Conservation (phyloP, 2,329 filamentous ascomycete species). For the Neopestalotiopsis rosae region DNA sequence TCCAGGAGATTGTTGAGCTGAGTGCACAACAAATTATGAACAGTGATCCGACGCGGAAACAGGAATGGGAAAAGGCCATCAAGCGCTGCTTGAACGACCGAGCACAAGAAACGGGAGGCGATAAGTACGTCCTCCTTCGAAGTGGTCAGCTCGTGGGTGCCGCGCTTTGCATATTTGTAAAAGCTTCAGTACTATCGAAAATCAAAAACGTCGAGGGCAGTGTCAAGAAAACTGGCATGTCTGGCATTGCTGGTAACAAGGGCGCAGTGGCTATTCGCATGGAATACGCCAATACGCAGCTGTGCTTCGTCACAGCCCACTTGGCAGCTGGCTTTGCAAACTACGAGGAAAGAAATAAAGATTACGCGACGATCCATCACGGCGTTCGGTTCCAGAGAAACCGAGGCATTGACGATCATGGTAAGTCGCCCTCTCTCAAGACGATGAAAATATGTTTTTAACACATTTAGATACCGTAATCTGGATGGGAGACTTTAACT, state of each 20-base stretch:
- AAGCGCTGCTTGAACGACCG: slow-evolving; percentile 76
- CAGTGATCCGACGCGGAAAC: slow-evolving; percentile 85
- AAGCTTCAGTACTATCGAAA: slow-evolving; percentile 73
- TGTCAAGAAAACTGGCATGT: slow-evolving; percentile 93
- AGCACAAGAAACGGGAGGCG: slow-evolving; percentile 66
- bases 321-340: slow-evolving; percentile 95
- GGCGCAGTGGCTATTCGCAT: slow-evolving; percentile 95
- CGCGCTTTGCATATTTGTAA: slow-evolving; percentile 90
- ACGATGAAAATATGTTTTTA: slow-evolving; percentile 20
- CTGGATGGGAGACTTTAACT: slow-evolving; percentile 98
- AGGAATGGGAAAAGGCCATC: slow-evolving; percentile 86
- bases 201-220: slow-evolving; percentile 98
- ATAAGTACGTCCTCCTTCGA: slow-evolving; percentile 86
- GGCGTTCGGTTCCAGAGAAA: slow-evolving; percentile 92
- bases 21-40: slow-evolving; percentile 99
- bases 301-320: slow-evolving; percentile 97
- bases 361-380: slow-evolving; percentile 87
- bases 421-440: slow-evolving; percentile 41
- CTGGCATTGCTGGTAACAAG: slow-evolving; percentile 97
- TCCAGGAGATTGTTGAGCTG: slow-evolving; percentile 98
- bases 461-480: slow-evolving; percentile 69
- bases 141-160: slow-evolving; percentile 95
- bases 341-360: slow-evolving; percentile 92
- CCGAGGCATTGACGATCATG: slow-evolving; percentile 88
- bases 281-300: slow-evolving; percentile 88